Evolutionary conservation across 148 eudicot species (phyloP).

Genomic region (Beta vulgaris): DNA sequence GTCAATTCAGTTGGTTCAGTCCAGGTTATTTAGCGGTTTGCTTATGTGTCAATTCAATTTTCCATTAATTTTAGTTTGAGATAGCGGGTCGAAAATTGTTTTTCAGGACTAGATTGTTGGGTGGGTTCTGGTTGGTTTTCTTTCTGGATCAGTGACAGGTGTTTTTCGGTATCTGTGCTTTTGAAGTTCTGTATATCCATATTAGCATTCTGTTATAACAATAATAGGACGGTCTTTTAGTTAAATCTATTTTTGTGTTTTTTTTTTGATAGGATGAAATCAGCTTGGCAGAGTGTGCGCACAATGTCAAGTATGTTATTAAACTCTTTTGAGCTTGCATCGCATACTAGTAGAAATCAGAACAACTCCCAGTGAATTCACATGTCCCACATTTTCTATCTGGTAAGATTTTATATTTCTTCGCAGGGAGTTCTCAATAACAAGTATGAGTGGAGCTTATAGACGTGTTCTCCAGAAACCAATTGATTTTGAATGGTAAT

Average conservation of each 20-base stretch:
- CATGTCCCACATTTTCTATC: background rate
- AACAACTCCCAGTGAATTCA: background rate
- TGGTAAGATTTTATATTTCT: background rate
- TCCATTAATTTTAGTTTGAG: background rate
- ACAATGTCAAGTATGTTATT: conserved; percentile 63
- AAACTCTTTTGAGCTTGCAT: conserved; percentile 13
- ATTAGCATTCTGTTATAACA: background rate
- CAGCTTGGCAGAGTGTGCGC: conserved; percentile 68
- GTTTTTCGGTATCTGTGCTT: too few species aligned
- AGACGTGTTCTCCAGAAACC: conserved; percentile 86
- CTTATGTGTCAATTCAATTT: background rate
- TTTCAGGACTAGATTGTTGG: too few species aligned
- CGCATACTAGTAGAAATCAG: background rate
- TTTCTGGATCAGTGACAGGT: too few species aligned
- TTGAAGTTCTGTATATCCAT: background rate
- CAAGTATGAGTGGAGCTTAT: conserved; percentile 81
- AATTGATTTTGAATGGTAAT: conserved; percentile 78
- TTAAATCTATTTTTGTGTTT: background rate
- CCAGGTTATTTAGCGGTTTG: background rate
- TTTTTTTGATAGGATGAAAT: conserved; percentile 61
- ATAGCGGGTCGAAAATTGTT: background rate
- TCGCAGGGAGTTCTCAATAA: conserved; percentile 86
- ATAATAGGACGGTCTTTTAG: background rate
- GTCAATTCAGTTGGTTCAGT: too few species aligned
- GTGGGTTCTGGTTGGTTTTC: too few species aligned